Evolutionary conservation across 2,329 filamentous ascomycete genomes (phyloP), one percentile per base, ranked within the genome.

Genomic region (Dichotomopilus funicola): DNA sequence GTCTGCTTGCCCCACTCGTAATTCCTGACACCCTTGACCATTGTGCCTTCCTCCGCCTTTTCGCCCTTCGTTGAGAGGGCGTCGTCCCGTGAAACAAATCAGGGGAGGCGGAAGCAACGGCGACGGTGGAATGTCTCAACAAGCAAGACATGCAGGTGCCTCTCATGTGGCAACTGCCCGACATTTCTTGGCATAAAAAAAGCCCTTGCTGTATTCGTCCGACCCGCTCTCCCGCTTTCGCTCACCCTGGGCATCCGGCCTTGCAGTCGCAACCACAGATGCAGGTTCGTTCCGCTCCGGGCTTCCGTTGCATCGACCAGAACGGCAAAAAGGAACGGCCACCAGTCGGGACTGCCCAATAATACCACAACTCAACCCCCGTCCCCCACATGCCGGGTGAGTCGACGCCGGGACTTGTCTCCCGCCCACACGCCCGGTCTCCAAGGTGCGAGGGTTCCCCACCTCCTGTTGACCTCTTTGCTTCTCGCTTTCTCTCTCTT

Each of bases 231-330:
- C 35, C 7, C 10, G 11, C 19, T 40, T 40, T 31, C 5, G 6
- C n/a, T 42, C 42, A 4, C 19, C 9, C n/a, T 41, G 12, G 38
- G 6, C 49, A 33, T 6, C 41, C 42, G 51, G 37, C 52, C 45
- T 41, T 49, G 44, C 47, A 27, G 19, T 27, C 41, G 42, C 46
- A 40, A 47, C 51, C 55, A 51, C 48, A 27, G 19, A 55, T 54
- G 57, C 50, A 56, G 47, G 47, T 34, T 54, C 57, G 43, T 40
- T 43, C 42, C 56, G 53, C 56, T 46, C 56, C 53, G 47, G 19
- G 50, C 6, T 51, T 48, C 49, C 49, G 43, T 53, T 40, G 37
- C 50, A 53, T 55, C 52, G 44, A 31, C 49, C 34, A 19, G 52
- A 49, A 50, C 47, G 35, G 6, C 10, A 19, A 31, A 45, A 12